Percentiles rank a stretch among this genome's conserved stretches.
Conservation (phyloP, 768 basidiomycete genomes). For the Mycena rebaudengoi region DNA sequence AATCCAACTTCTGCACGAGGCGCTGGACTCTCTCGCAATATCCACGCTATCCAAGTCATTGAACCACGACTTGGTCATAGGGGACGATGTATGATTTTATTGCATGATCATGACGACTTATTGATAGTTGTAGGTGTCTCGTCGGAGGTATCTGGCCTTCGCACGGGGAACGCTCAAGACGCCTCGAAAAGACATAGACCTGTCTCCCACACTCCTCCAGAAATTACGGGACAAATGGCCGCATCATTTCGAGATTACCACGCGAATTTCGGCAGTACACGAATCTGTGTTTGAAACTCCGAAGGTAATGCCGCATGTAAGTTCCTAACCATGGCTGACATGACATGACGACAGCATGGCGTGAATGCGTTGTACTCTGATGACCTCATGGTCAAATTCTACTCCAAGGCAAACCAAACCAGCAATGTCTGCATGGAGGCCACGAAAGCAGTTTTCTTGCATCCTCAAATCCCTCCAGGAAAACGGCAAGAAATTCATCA, state of each 20-base stretch:
- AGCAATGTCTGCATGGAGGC: not conserved
- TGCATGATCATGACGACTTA: not conserved
- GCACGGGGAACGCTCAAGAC: not conserved
- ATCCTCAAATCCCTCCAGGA: not conserved
- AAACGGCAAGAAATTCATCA: not conserved
- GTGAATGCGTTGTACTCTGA: conserved; percentile 9
- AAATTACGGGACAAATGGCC: not conserved
- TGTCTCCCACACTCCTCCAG: not conserved
- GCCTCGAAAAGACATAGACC: too few species aligned
- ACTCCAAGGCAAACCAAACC: not conserved
- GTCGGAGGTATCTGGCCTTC: not conserved
- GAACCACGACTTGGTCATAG: not conserved
- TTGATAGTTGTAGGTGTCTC: not conserved
- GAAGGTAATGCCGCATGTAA: not conserved
- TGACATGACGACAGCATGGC: not conserved
- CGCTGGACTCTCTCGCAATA: not conserved
- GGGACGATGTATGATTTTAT: not conserved
- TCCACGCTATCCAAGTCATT: conserved; percentile 1
- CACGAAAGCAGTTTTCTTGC: not conserved
- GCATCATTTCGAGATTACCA: conserved; percentile 5
- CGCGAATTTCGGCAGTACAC: not conserved
- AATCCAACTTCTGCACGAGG: not conserved
- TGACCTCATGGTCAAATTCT: conserved; percentile 1
- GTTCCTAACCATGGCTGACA: not conserved
- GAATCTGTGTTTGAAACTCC: not conserved